Percentiles rank a stretch among this genome's conserved stretches.
Evolutionary conservation across 225 moss, liverwort and hornwort species (phyloP).

Genomic region (Marchantia polymorpha): DNA sequence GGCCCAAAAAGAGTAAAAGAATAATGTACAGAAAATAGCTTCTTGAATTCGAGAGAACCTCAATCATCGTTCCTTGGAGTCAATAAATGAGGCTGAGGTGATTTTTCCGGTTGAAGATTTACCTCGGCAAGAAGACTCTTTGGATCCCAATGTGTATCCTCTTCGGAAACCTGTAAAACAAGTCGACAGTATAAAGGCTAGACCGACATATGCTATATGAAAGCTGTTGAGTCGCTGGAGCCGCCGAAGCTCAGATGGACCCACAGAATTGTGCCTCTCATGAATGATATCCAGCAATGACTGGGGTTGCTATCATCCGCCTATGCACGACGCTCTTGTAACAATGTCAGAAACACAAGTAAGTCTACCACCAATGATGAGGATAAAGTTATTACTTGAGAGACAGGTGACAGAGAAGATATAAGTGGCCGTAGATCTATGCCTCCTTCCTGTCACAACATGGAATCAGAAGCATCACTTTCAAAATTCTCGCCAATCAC

Average conservation of each 20-base stretch:
- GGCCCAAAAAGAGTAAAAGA: too few species aligned
- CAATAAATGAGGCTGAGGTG: neutral
- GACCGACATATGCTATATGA: neutral
- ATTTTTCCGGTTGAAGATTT: neutral
- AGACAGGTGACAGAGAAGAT: slow-evolving; percentile 18
- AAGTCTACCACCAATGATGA: neutral
- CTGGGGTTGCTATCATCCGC: too few species aligned
- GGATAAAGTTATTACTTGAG: slow-evolving; percentile 3
- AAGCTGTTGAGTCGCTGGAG: neutral
- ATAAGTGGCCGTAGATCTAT: slow-evolving; percentile 29
- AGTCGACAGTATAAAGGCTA: neutral
- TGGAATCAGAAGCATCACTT: neutral
- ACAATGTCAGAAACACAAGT: neutral
- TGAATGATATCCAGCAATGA: too few species aligned
- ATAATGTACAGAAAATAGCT: too few species aligned
- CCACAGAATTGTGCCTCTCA: too few species aligned
- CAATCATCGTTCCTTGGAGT: too few species aligned
- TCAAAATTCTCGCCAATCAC: neutral
- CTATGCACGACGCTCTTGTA: neutral
- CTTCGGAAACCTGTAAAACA: slow-evolving; percentile 15
- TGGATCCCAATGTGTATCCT: slow-evolving; percentile 23
- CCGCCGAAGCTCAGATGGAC: neutral
- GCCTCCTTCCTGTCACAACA: slow-evolving; percentile 24
- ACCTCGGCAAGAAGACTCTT: slow-evolving; percentile 25
- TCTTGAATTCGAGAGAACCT: too few species aligned